Conservation (phyloP, 345 rosid genomes). For the Pelargonium nanum region DNA sequence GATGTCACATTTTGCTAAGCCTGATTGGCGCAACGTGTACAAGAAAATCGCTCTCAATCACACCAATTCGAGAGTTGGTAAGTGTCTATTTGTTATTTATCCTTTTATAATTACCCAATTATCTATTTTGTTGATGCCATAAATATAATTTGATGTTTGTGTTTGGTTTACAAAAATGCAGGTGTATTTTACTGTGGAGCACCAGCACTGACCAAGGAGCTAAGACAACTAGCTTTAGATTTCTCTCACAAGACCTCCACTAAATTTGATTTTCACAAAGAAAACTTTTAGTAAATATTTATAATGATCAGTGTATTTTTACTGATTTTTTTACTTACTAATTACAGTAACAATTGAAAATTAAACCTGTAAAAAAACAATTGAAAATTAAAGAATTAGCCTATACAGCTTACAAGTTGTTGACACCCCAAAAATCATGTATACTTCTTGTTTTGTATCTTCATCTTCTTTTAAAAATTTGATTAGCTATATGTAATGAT, state of each 20-base stretch:
- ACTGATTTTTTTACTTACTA: too few species aligned
- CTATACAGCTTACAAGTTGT: too few species aligned
- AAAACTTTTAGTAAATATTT: too few species aligned
- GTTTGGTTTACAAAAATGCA: too few species aligned
- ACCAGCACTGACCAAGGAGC: slow-evolving; percentile 53
- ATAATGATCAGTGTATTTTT: too few species aligned
- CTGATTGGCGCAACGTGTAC: slow-evolving; percentile 86
- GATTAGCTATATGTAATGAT: too few species aligned
- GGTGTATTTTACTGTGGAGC: slow-evolving; percentile 93
- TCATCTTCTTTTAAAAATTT: too few species aligned
- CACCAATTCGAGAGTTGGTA: slow-evolving; percentile 51
- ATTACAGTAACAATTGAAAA: too few species aligned
- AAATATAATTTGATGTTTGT: neutral
- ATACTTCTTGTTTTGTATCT: too few species aligned
- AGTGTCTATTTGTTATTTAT: slow-evolving; percentile 8
- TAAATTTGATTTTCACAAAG: slow-evolving; percentile 85
- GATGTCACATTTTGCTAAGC: slow-evolving; percentile 76
- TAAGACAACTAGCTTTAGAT: slow-evolving; percentile 48
- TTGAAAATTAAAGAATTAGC: too few species aligned
- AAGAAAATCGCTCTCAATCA: slow-evolving; percentile 58
- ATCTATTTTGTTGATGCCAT: neutral
- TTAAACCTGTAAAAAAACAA: too few species aligned
- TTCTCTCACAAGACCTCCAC: slow-evolving; percentile 76
- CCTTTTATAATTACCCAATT: neutral
- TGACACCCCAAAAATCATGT: too few species aligned